Evolutionary conservation across 2,329 filamentous ascomycete species (phyloP), one percentile per base, ranked within the genome.

Genomic region (Ampelomyces quisqualis): DNA sequence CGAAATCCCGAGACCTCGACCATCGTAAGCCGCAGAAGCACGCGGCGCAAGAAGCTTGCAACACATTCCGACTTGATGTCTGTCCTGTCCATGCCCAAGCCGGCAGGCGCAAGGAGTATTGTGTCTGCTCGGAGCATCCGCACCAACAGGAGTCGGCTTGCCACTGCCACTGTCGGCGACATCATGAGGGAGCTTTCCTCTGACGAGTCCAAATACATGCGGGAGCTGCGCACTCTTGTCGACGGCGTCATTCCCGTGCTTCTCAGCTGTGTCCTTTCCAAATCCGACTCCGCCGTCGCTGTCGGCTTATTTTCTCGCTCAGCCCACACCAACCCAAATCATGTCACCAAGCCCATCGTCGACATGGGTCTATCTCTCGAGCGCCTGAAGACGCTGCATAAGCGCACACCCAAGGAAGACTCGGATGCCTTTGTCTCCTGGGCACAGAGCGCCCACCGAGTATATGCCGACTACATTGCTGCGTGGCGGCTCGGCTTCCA

Each of bases 11-110:
- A 69, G 26, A 62, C 64, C 6, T 57, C 62, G 10, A 65, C 60
- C 7, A 64, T 69, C 65, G 51, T 64, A 64, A 67, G 63, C 71
- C 59, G 64, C 73, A 74, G 54, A 77, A 72, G 47, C 37, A 69
- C 77, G 1, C 77, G 74, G 65, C 57, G 57, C 32, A 80, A 88
- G 49, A 82, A 86, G 45, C 77, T 95, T 26, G 95, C 90, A 3
- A 95, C 88, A 44, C 90, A 97, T 68, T 90, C 90, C 11, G 93
- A 98, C 67, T 76, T 98, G 17, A 88, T 98, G 26, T 97, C 93
- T 0, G 89, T 95, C 2, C 75, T 98, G 7, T 97, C 90, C 0
- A 71, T 88, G 43, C 82, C 85, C 32, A 71, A 68, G 35, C 77
- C 77, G 33, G 77, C 77, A 34, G 77, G 84, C 43, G 79, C 78